Percentiles rank a stretch among this genome's conserved stretches.
These are phyloP conservation scores for Petunia secreta DNA, from an alignment of 257 asterid species.

Conservation along the genomic window DNA sequence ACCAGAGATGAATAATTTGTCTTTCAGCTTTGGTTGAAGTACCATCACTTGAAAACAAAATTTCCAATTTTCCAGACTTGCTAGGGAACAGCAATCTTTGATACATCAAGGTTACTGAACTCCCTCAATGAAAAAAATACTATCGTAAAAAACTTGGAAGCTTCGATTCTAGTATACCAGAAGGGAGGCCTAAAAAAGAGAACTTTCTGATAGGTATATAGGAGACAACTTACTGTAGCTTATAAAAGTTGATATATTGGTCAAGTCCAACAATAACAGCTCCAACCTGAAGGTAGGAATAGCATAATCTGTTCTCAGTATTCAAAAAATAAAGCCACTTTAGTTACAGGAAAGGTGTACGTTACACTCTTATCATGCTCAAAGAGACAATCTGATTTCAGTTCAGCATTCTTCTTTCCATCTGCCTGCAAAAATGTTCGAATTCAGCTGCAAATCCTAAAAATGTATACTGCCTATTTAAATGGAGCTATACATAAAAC, in stretches of 20 bases:
- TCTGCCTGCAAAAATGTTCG: constrained; percentile 65
- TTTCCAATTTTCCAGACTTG: not conserved
- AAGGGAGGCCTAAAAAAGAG: not conserved
- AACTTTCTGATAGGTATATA: too few species aligned
- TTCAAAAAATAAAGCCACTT: not conserved
- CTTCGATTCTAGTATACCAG: not conserved
- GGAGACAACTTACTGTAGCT: constrained; percentile 70
- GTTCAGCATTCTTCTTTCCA: constrained; percentile 62
- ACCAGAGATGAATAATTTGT: not conserved
- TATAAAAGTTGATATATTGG: constrained; percentile 75
- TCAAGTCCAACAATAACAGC: constrained; percentile 97
- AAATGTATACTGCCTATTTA: not conserved
- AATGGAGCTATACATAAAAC: not conserved
- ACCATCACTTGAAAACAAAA: not conserved
- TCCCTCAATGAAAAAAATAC: not conserved
- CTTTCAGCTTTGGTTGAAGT: not conserved
- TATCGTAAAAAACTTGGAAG: not conserved
- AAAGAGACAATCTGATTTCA: constrained; percentile 59
- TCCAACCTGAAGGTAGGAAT: constrained; percentile 69
- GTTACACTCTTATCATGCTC: constrained; percentile 82
- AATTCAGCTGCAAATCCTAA: constrained; percentile 27
- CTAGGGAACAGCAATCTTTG: not conserved
- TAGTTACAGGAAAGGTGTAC: not conserved
- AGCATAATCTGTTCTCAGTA: constrained; percentile 6
- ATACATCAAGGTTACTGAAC: not conserved